Evolutionary conservation across 495 filamentous ascomycete genomes (phyloP).

Genomic region (Bacidia rubella): DNA sequence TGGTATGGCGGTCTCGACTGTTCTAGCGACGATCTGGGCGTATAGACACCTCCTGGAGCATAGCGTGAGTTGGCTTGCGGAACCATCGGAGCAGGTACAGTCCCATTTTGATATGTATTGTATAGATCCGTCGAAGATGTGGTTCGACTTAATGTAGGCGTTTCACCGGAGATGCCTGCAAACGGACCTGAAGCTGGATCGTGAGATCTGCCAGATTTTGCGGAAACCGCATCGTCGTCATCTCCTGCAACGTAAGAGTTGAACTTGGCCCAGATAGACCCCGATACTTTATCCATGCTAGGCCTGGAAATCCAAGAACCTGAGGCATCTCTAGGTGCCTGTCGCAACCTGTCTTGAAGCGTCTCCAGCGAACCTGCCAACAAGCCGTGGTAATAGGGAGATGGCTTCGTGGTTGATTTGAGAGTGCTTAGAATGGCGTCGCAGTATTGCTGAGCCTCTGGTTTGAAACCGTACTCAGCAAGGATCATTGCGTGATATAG

Average conservation of each 20-base stretch:
- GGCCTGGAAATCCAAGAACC: slow-evolving; percentile 81
- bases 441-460: slow-evolving; percentile 82
- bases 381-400: slow-evolving; percentile 65
- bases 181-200: slow-evolving; percentile 62
- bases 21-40: slow-evolving; percentile 35
- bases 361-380: slow-evolving; percentile 71
- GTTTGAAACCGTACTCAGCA: slow-evolving; percentile 66
- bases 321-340: slow-evolving; percentile 60
- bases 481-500: slow-evolving; percentile 70
- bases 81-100: slow-evolving; percentile 22
- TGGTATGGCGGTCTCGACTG: slow-evolving; percentile 33
- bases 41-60: slow-evolving; percentile 41
- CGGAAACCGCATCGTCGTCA: slow-evolving; percentile 51
- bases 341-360: slow-evolving; percentile 63
- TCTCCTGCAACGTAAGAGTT: slow-evolving; percentile 92
- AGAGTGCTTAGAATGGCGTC: slow-evolving; percentile 70
- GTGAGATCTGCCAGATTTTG: slow-evolving; percentile 41
- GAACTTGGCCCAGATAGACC: slow-evolving; percentile 75
- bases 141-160: slow-evolving; percentile 69
- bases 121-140: slow-evolving; percentile 69
- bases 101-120: slow-evolving; percentile 34
- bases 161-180: slow-evolving; percentile 59
- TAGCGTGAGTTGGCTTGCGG: slow-evolving; percentile 45
- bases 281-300: slow-evolving; percentile 87
- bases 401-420: slow-evolving; percentile 67